These are phyloP conservation scores for Rhodotorula sp. DNA, from an alignment of 1,284 basidiomycete genomes.

Conservation along the genomic window DNA sequence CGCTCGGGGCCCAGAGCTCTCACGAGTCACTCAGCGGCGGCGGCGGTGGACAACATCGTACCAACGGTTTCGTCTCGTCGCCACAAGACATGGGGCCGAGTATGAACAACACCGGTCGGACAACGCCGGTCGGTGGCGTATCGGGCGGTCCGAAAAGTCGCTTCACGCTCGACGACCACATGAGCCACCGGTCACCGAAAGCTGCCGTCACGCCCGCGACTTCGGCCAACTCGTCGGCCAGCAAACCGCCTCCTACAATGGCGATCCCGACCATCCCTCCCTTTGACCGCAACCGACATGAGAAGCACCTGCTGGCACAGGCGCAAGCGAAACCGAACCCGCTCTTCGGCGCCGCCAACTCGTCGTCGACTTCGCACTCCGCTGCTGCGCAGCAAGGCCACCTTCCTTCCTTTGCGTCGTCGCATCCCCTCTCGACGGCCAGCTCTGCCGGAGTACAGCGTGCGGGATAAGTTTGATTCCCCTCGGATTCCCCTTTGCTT, in stretches of 20 bases:
- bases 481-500: neutral
- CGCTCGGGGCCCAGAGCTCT: neutral
- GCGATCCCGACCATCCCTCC: conserved; percentile 34
- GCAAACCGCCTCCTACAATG: conserved; percentile 24
- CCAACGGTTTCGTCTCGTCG: conserved; percentile 1
- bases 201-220: conserved; percentile 2
- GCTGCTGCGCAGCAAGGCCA: neutral
- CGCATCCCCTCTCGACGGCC: too few species aligned
- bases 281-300: conserved; percentile 30
- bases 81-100: neutral
- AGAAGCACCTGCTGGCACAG: conserved; percentile 7
- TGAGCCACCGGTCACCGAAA: conserved; percentile 35
- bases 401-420: too few species aligned
- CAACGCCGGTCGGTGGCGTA: conserved; percentile 10
- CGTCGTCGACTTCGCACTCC: too few species aligned
- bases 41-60: neutral
- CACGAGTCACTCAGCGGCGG: conserved; percentile 24
- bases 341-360: neutral
- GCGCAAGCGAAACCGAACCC: neutral
- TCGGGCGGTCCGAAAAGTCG: conserved; percentile 18
- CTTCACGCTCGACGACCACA: conserved; percentile 37
- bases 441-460: neutral
- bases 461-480: neutral
- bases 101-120: conserved; percentile 6
- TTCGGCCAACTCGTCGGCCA: neutral